phyloP scores from a whole-genome alignment of 495 filamentous ascomycete species.

The Lasiosphaeria ovina region DNA sequence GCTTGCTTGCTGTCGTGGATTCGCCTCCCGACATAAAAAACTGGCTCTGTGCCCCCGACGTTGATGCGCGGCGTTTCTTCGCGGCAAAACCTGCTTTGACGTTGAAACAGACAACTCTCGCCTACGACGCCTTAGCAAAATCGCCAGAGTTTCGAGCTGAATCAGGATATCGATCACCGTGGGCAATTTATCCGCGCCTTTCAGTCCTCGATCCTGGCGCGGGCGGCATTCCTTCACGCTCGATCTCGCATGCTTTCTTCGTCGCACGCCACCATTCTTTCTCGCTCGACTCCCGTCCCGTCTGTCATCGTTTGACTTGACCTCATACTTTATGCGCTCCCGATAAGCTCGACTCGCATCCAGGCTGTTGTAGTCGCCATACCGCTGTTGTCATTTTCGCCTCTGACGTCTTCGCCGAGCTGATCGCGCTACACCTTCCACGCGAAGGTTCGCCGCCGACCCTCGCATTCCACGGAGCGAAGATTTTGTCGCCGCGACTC shows the following conservation, averaged over 20 bases:
- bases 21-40: background rate
- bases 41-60: background rate
- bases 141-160: conserved; percentile 22
- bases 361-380: conserved; percentile 8
- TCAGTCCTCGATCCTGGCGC: conserved; percentile 7
- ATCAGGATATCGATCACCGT: conserved; percentile 17
- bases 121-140: conserved; percentile 14
- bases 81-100: conserved; percentile 27
- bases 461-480: conserved; percentile 12
- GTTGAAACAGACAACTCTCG: conserved; percentile 23
- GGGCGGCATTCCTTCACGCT: conserved; percentile 14
- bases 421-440: conserved; percentile 5
- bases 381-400: conserved; percentile 10
- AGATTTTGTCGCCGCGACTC: background rate
- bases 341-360: conserved; percentile 7
- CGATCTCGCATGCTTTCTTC: conserved; percentile 25
- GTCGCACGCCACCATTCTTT: conserved; percentile 23
- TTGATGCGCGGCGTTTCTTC: conserved; percentile 20
- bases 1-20: conserved; percentile 6
- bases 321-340: conserved; percentile 38
- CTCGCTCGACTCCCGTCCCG: background rate
- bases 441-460: conserved; percentile 1
- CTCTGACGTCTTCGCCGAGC: conserved; percentile 22
- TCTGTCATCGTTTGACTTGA: conserved; percentile 24
- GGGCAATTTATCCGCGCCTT: conserved; percentile 21